Percentiles rank a stretch among this genome's conserved stretches.
Conservation (phyloP, 306 rosid species). For the Lathyrus aphaca region DNA sequence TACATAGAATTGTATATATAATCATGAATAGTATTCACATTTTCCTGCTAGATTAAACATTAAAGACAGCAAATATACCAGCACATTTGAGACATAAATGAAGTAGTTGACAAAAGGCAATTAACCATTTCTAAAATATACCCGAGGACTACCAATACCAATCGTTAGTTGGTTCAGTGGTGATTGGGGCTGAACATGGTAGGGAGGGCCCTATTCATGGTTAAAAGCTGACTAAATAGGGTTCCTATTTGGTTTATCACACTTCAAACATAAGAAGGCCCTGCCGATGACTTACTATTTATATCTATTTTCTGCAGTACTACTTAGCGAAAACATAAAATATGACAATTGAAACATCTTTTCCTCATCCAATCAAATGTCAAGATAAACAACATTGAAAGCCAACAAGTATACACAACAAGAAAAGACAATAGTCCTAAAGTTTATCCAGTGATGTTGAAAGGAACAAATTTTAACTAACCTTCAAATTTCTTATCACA, state of each 20-base stretch:
- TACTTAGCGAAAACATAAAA: slow-evolving; percentile 11
- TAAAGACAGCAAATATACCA: slow-evolving; percentile 18
- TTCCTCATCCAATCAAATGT: slow-evolving; percentile 24
- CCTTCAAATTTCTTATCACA: slow-evolving; percentile 59
- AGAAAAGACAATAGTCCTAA: slow-evolving; percentile 14
- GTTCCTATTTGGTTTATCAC: no score
- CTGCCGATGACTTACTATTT: not conserved
- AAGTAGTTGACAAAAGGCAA: not conserved
- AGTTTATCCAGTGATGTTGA: slow-evolving; percentile 9
- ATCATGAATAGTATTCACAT: slow-evolving; percentile 4
- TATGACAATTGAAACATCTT: slow-evolving; percentile 4
- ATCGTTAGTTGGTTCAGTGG: no score
- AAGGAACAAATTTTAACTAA: slow-evolving; percentile 43
- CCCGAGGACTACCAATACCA: no score
- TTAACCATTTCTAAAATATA: slow-evolving; percentile 20
- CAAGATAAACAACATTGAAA: slow-evolving; percentile 29
- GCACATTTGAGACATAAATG: slow-evolving; percentile 8
- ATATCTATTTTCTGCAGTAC: slow-evolving; percentile 19
- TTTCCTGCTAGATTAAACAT: slow-evolving; percentile 28
- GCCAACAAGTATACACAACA: slow-evolving; percentile 4
- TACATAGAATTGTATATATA: slow-evolving; percentile 9
- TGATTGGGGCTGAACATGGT: no score
- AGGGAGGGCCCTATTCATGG: no score
- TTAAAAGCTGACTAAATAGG: no score
- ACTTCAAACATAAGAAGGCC: no score